These are phyloP conservation scores for Venturia pyrina DNA, from an alignment of 2,329 filamentous ascomycete genomes.

Conservation along the genomic window DNA sequence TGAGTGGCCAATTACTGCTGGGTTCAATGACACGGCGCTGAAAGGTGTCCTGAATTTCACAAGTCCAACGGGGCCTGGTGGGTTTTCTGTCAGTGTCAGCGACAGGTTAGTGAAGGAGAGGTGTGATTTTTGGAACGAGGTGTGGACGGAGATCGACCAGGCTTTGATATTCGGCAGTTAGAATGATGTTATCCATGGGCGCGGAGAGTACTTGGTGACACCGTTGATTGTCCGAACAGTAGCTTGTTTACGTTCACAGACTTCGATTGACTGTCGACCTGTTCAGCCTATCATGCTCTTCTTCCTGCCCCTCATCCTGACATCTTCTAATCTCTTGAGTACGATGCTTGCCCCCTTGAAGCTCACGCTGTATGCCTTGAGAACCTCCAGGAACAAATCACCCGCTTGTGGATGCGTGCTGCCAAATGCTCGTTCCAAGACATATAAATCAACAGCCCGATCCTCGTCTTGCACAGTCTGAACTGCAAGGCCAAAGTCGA, in stretches of 20 bases:
- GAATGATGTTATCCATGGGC: neutral
- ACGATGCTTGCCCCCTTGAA: conserved; percentile 68
- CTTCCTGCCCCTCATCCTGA: conserved; percentile 88
- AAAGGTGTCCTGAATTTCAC: neutral
- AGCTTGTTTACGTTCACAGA: neutral
- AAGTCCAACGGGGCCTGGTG: neutral
- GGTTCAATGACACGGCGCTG: neutral
- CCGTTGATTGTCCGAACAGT: neutral
- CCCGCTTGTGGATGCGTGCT: conserved; percentile 89
- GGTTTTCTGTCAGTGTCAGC: neutral
- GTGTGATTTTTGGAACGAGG: conserved; percentile 6
- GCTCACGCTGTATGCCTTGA: conserved; percentile 61
- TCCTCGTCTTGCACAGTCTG: conserved; percentile 82
- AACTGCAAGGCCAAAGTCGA: conserved; percentile 86
- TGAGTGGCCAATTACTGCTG: neutral
- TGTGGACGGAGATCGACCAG: neutral
- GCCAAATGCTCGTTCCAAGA: conserved; percentile 85
- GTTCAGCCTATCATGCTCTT: conserved; percentile 85
- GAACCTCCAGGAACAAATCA: conserved; percentile 60
- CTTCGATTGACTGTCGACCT: neutral
- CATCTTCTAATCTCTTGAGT: conserved; percentile 77
- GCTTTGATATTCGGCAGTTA: neutral
- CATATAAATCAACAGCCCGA: conserved; percentile 89
- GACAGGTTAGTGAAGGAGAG: neutral
- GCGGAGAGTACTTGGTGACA: neutral